Conservation (phyloP, 306 rosid genomes). For the Urtica urens region DNA sequence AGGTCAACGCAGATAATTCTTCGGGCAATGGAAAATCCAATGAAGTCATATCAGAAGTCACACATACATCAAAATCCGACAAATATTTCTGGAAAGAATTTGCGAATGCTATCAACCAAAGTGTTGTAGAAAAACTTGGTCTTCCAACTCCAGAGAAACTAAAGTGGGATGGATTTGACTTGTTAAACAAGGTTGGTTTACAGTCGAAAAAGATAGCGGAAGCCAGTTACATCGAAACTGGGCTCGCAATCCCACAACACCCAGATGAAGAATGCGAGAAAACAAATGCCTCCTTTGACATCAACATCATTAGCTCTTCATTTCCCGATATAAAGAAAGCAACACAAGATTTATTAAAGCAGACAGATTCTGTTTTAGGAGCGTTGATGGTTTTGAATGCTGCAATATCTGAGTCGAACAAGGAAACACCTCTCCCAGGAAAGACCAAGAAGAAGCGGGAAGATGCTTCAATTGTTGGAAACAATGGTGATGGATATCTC, state of each 20-base stretch:
- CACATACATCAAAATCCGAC: slow-evolving; percentile 37
- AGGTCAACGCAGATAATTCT: slow-evolving; percentile 15
- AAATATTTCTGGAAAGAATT: slow-evolving; percentile 69
- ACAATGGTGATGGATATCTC: slow-evolving; percentile 18
- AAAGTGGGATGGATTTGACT: slow-evolving; percentile 86
- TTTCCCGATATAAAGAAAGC: slow-evolving; percentile 70
- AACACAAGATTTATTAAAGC: slow-evolving; percentile 57
- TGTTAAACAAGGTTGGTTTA: slow-evolving; percentile 59
- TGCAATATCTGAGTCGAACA: slow-evolving; percentile 56
- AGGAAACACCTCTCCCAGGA: slow-evolving; percentile 31
- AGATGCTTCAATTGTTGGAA: slow-evolving; percentile 24
- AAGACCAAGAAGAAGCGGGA: slow-evolving; percentile 30
- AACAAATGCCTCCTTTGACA: slow-evolving; percentile 31
- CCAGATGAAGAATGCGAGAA: slow-evolving; percentile 24
- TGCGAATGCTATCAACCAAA: slow-evolving; percentile 53
- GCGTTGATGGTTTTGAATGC: slow-evolving; percentile 80
- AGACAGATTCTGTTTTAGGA: slow-evolving; percentile 90
- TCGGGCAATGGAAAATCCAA: slow-evolving; percentile 30
- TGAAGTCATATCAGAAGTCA: slow-evolving; percentile 21
- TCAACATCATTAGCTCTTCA: slow-evolving; percentile 46
- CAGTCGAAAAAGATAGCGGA: slow-evolving; percentile 73
- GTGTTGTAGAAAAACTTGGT: slow-evolving; percentile 68
- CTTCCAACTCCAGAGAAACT: slow-evolving; percentile 56
- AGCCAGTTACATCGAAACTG: slow-evolving; percentile 59
- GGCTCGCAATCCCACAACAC: slow-evolving; percentile 69